phyloP scores from a whole-genome alignment of 495 filamentous ascomycete genomes.

The Penicillium manginii region DNA sequence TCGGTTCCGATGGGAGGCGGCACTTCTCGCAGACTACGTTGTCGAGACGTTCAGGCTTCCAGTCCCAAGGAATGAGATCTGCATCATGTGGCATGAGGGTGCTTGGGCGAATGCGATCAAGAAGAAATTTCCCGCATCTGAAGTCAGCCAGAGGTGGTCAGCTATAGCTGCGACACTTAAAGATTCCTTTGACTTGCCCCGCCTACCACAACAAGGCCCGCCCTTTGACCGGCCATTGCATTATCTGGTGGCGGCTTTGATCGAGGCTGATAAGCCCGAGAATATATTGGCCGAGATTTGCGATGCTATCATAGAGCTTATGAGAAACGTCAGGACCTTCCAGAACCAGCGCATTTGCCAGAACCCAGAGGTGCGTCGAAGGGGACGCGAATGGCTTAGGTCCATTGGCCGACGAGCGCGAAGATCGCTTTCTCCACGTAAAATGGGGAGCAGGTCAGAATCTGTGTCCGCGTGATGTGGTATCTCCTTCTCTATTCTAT shows the following conservation, averaged over 20 bases:
- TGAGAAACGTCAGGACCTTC: constrained; percentile 4
- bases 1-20: constrained; percentile 7
- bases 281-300: not conserved
- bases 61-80: not conserved
- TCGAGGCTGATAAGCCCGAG: not conserved
- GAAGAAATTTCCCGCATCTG: not conserved
- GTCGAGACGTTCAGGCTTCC: not conserved
- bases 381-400: constrained; percentile 10
- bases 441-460: not conserved
- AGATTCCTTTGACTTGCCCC: not conserved
- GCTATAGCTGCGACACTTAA: not conserved
- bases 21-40: constrained; percentile 3
- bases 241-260: not conserved
- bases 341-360: not conserved
- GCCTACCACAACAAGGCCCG: not conserved
- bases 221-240: not conserved
- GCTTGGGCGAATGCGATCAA: not conserved
- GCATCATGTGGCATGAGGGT: not conserved
- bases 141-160: not conserved
- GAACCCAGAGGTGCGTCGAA: constrained; percentile 6
- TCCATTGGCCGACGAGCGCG: constrained; percentile 8
- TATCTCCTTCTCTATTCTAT: not conserved
- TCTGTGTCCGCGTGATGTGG: not conserved
- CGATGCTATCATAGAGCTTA: not conserved
- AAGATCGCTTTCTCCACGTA: constrained; percentile 4